Evolutionary conservation across 768 basidiomycete species (phyloP).

Genomic region (Russula earlei): DNA sequence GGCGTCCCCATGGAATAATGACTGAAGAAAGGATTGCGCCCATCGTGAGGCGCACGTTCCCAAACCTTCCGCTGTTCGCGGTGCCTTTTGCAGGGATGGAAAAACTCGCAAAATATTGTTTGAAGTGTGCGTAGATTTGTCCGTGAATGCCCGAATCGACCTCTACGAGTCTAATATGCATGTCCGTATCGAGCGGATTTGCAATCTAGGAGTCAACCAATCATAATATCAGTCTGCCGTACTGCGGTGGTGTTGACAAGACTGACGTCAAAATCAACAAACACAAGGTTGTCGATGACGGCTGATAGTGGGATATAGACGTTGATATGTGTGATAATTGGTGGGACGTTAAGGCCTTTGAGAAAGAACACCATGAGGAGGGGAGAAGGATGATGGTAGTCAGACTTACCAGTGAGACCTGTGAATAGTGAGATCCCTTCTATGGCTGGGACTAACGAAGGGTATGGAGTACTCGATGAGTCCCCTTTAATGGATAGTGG

Average conservation of each 20-base stretch:
- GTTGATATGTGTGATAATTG: slow-evolving; percentile 47
- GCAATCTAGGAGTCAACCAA: slow-evolving; percentile 29
- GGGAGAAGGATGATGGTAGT: not conserved
- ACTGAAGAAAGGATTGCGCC: slow-evolving; percentile 45
- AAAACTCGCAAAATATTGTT: slow-evolving; percentile 44
- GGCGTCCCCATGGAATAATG: slow-evolving; percentile 44
- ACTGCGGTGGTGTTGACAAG: not conserved
- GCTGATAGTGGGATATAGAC: slow-evolving; percentile 44
- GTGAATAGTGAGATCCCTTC: slow-evolving; percentile 43
- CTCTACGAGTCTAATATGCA: slow-evolving; percentile 50
- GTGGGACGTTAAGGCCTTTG: slow-evolving; percentile 41
- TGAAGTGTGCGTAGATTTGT: slow-evolving; percentile 48
- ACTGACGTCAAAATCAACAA: slow-evolving; percentile 49
- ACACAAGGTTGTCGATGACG: slow-evolving; percentile 40
- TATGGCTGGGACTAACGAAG: slow-evolving; percentile 46
- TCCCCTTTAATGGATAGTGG: slow-evolving; percentile 54
- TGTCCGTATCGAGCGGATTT: slow-evolving; percentile 50
- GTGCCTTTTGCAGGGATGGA: slow-evolving; percentile 47
- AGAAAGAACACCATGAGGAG: not conserved
- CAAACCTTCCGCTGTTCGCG: slow-evolving; percentile 50
- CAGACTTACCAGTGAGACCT: slow-evolving; percentile 35
- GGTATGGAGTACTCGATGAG: slow-evolving; percentile 48
- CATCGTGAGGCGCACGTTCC: slow-evolving; percentile 48
- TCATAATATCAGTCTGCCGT: not conserved
- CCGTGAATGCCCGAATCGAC: slow-evolving; percentile 45